Evolutionary conservation across 108 stramenopile species (phyloP).

Genomic region (Thalassiosira profunda): DNA sequence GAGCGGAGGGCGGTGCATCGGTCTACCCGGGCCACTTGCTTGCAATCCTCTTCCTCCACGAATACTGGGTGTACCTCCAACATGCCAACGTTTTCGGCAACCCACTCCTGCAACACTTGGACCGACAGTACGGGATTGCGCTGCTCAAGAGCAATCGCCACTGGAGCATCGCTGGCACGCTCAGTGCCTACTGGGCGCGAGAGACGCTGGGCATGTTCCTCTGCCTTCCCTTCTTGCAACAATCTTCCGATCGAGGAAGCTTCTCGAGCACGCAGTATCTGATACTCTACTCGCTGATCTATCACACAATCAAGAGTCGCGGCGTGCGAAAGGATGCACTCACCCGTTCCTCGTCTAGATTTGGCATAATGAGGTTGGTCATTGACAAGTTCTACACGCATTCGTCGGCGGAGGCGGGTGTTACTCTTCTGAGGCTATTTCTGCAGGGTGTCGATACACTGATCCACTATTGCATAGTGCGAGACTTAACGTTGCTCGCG

Average conservation of each 20-base stretch:
- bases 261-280: constrained; percentile 48
- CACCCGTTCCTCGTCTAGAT: constrained; percentile 26
- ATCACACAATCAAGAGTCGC: constrained; percentile 58
- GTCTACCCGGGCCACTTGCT: constrained; percentile 1
- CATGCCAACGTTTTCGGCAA: constrained; percentile 56
- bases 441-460: constrained; percentile 52
- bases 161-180: constrained; percentile 57
- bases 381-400: constrained; percentile 58
- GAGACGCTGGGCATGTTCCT: constrained; percentile 52
- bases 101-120: constrained; percentile 51
- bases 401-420: constrained; percentile 15
- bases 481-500: constrained; percentile 27
- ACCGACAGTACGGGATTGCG: constrained; percentile 59
- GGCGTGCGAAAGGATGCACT: constrained; percentile 52
- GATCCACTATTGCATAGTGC: constrained; percentile 49
- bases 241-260: no score
- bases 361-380: constrained; percentile 61
- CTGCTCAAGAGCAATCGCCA: constrained; percentile 48
- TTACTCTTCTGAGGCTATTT: constrained; percentile 33
- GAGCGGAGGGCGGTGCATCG: no score
- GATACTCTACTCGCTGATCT: constrained; percentile 51
- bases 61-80: constrained; percentile 62
- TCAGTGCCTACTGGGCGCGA: constrained; percentile 54
- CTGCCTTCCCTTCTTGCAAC: constrained; percentile 39
- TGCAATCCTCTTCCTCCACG: constrained; percentile 37